phyloP scores from a whole-genome alignment of 345 rosid genomes.

The Brassica carinata region DNA sequence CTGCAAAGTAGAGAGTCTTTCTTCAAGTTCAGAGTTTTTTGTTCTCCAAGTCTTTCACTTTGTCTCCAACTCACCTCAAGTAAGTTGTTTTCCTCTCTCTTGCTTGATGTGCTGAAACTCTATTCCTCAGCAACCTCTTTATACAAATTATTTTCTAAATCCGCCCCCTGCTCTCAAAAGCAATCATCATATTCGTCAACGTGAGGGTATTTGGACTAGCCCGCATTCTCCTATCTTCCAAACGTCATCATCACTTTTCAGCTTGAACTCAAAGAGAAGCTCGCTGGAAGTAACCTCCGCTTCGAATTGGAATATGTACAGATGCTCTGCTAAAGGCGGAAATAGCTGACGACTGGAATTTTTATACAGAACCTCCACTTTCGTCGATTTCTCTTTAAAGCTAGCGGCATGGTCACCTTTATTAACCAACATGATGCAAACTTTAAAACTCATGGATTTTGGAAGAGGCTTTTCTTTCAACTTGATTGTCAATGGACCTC shows the following conservation, averaged over 20 bases:
- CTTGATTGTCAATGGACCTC: not conserved
- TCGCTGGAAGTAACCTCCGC: not conserved
- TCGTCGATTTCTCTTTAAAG: not conserved
- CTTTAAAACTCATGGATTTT: not conserved
- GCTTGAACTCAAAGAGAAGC: not conserved
- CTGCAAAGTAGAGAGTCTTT: slow-evolving; percentile 77
- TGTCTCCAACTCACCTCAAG: too few relatives aligned
- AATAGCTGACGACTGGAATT: not conserved
- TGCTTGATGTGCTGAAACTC: too few relatives aligned
- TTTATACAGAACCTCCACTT: not conserved
- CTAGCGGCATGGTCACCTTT: not conserved
- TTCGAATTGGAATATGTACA: not conserved
- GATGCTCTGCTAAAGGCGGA: not conserved
- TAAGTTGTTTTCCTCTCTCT: too few relatives aligned
- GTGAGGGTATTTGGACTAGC: not conserved
- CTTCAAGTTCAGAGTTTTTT: too few relatives aligned
- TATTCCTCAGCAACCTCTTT: not conserved
- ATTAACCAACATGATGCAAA: not conserved
- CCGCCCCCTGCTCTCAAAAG: not conserved
- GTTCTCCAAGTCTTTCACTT: too few relatives aligned
- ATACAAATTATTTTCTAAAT: slow-evolving; percentile 54
- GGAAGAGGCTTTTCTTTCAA: not conserved
- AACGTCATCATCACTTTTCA: not conserved
- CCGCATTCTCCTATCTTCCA: not conserved
- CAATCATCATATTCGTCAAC: not conserved